Evolutionary conservation across 345 rosid genomes (phyloP), one percentile per base, ranked within the genome.

Genomic region (Corchorus capsularis): DNA sequence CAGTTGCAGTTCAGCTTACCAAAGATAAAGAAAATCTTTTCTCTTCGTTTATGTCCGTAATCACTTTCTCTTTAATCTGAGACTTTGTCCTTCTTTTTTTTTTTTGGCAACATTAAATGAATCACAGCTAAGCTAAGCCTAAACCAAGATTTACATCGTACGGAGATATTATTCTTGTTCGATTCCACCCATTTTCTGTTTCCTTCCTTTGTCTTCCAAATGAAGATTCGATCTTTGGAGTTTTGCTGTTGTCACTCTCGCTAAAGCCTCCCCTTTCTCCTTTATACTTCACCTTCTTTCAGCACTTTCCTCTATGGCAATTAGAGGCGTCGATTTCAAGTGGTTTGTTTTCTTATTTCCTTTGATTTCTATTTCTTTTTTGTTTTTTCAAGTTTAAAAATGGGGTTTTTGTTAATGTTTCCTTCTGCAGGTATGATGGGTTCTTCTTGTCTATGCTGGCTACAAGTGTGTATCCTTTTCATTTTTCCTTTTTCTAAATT

Each of bases 391-490:
- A 53, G 47, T 35, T 2, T 1, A 35, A 54, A 19, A 16, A 8
- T 17, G n/a, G 34, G 62, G 66, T 2, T 71, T 16, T 54, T 59
- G n/a, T 76, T 45, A 20, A 22, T 72, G 16, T 46, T 73, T 69
- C 71, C 52, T 79, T 50, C 41, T 84, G 91, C 89, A 96, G 98
- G 98, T 94, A 87, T 77, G 98, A 96, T 88, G 99, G 98, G 27
- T 94, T 96, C 90, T 96, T 96, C 92, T 85, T 96, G 90, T 94
- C 97, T 71, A 96, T 96, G 99, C 90, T 96, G 72, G 99, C 97
- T 7, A 96, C 96, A 55, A 94, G 98, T 72, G 91, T 92, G 99
- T 96, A 94, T 96, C 99, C 96, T 87, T 89, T 37, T 77, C 43
- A 0, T 50, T 63, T 22, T 74, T n/a, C 0, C 1, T 27, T 32